phyloP scores from a whole-genome alignment of 202 grass and related monocot species.

The Hordeum pubiflorum region DNA sequence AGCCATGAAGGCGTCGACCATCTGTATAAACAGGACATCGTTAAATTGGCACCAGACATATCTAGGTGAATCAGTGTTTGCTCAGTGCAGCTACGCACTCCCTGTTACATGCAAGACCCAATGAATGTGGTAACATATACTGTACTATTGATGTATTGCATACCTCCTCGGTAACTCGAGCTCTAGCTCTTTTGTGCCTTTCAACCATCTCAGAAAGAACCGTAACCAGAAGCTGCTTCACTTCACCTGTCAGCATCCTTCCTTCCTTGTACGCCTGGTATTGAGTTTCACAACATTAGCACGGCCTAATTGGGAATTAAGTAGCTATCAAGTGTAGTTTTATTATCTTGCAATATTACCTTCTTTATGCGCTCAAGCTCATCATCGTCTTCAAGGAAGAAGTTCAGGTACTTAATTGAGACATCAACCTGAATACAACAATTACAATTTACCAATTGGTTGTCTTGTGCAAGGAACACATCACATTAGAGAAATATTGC shows the following conservation, averaged over 20 bases:
- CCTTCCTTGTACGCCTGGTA: slow-evolving; percentile 77
- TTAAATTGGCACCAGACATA: not conserved
- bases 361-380: slow-evolving; percentile 71
- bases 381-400: slow-evolving; percentile 95
- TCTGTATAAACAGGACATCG: slow-evolving; percentile 31
- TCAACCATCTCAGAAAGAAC: slow-evolving; percentile 66
- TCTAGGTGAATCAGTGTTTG: not conserved
- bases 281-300: slow-evolving; percentile 15
- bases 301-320: not conserved
- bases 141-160: not conserved
- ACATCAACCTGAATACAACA: slow-evolving; percentile 73
- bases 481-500: not conserved
- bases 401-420: slow-evolving; percentile 82
- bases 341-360: slow-evolving; percentile 30
- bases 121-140: not conserved
- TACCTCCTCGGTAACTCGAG: slow-evolving; percentile 76
- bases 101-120: not conserved
- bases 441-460: not conserved
- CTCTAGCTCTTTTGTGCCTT: slow-evolving; percentile 63
- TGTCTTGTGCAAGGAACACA: not conserved
- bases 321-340: not conserved
- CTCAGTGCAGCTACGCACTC: not conserved
- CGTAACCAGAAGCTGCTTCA: slow-evolving; percentile 48
- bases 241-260: slow-evolving; percentile 76
- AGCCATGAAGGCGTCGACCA: slow-evolving; percentile 80